Conservation (phyloP, 805 yeast genomes). For the Kurtzmaniella cleridarum region DNA sequence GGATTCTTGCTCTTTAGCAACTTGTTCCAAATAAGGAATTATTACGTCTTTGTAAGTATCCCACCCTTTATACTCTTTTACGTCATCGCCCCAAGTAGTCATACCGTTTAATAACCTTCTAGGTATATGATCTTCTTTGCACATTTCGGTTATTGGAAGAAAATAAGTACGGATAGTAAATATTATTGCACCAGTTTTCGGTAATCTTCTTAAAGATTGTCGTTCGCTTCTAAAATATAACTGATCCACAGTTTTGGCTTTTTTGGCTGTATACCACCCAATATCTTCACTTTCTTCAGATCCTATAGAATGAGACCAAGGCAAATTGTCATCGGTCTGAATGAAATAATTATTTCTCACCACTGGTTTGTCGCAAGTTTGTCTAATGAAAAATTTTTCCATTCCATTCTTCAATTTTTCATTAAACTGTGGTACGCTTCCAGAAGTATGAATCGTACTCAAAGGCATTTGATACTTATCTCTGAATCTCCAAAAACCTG, state of each 20-base stretch:
- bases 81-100: conserved; percentile 55
- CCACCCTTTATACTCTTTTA: conserved; percentile 56
- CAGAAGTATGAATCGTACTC: conserved; percentile 55
- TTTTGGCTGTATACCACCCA: conserved; percentile 61
- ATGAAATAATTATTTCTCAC: conserved; percentile 62
- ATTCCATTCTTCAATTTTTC: conserved; percentile 55
- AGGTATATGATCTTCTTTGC: conserved; percentile 58
- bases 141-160: conserved; percentile 47
- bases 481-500: conserved; percentile 65
- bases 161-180: conserved; percentile 65
- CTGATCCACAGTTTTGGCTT: conserved; percentile 41
- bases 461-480: conserved; percentile 57
- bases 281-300: conserved; percentile 45
- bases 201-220: conserved; percentile 58
- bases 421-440: conserved; percentile 63
- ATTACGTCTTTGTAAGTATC: conserved; percentile 47
- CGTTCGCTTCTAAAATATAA: conserved; percentile 60
- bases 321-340: conserved; percentile 57
- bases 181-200: conserved; percentile 50
- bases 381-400: conserved; percentile 59
- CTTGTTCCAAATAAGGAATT: conserved; percentile 48
- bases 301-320: conserved; percentile 64
- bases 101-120: conserved; percentile 55
- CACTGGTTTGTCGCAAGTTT: conserved; percentile 57
- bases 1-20: conserved; percentile 44